These are phyloP conservation scores for Microthlaspi erraticum DNA, from an alignment of 345 rosid genomes.

Conservation along the genomic window DNA sequence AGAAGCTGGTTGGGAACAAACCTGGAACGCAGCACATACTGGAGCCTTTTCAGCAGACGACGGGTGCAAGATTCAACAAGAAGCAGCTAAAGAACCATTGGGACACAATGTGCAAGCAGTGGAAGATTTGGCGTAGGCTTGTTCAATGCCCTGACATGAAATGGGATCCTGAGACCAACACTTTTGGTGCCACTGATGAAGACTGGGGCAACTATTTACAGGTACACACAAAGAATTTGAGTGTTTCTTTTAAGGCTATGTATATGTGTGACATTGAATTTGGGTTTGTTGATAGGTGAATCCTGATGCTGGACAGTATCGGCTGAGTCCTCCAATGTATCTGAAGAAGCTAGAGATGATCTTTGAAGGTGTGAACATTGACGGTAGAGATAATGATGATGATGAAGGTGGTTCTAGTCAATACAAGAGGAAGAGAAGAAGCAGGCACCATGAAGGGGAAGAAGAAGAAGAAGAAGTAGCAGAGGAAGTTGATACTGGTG, in stretches of 20 bases:
- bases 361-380: constrained; percentile 40
- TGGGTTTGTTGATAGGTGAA: constrained; percentile 43
- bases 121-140: constrained; percentile 60
- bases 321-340: constrained; percentile 46
- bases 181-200: constrained; percentile 52
- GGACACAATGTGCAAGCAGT: constrained; percentile 55
- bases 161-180: constrained; percentile 50
- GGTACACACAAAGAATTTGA: constrained; percentile 29
- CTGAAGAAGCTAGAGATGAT: constrained; percentile 48
- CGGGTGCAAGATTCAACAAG: constrained; percentile 43
- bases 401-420: constrained; percentile 34
- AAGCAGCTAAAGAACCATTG: constrained; percentile 57
- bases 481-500: constrained; percentile 32
- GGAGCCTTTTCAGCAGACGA: constrained; percentile 44
- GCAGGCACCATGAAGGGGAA: constrained; percentile 2
- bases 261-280: constrained; percentile 3
- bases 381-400: constrained; percentile 32
- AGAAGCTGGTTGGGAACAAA: constrained; percentile 42
- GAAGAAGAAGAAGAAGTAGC: constrained; percentile 30
- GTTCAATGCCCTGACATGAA: constrained; percentile 47
- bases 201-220: constrained; percentile 50
- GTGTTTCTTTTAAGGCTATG: background rate
- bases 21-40: constrained; percentile 50
- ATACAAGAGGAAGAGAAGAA: constrained; percentile 24
- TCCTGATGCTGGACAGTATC: constrained; percentile 54